Percentiles rank a stretch among this genome's conserved stretches.
phyloP scores from a whole-genome alignment of 208 protist species.

The Trypanosoma congolense region DNA sequence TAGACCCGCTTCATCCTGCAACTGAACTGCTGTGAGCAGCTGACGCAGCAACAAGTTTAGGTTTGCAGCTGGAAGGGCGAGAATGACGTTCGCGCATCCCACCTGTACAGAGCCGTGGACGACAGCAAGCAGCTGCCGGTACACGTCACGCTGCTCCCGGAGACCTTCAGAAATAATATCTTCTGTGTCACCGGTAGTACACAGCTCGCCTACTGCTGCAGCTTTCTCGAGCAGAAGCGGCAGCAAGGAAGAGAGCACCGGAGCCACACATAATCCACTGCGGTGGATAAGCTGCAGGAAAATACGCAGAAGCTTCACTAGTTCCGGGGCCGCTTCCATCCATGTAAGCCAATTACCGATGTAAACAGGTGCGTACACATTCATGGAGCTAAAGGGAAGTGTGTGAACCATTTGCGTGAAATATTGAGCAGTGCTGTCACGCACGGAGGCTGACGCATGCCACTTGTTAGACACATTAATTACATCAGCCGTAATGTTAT shows the following conservation, averaged over 20 bases:
- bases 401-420: conserved; percentile 65
- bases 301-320: conserved; percentile 59
- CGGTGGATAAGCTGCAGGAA: conserved; percentile 63
- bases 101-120: conserved; percentile 44
- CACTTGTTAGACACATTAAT: conserved; percentile 28
- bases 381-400: conserved; percentile 46
- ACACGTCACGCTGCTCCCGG: conserved; percentile 59
- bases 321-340: conserved; percentile 57
- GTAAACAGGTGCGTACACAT: conserved; percentile 37
- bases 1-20: conserved; percentile 59
- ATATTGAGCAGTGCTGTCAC: conserved; percentile 48
- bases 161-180: conserved; percentile 61
- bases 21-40: conserved; percentile 36
- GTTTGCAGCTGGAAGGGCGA: conserved; percentile 29
- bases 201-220: conserved; percentile 32
- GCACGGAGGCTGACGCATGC: conserved; percentile 33
- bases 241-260: conserved; percentile 29
- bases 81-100: conserved; percentile 37
- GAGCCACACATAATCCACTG: conserved; percentile 25
- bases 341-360: conserved; percentile 36
- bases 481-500: conserved; percentile 33
- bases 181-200: conserved; percentile 15
- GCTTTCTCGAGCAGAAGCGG: conserved; percentile 44
- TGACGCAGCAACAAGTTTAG: conserved; percentile 30
- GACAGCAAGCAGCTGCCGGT: conserved; percentile 57